These are phyloP conservation scores for Fusarium dimerum DNA, from an alignment of 2,329 filamentous ascomycete genomes.

Conservation along the genomic window DNA sequence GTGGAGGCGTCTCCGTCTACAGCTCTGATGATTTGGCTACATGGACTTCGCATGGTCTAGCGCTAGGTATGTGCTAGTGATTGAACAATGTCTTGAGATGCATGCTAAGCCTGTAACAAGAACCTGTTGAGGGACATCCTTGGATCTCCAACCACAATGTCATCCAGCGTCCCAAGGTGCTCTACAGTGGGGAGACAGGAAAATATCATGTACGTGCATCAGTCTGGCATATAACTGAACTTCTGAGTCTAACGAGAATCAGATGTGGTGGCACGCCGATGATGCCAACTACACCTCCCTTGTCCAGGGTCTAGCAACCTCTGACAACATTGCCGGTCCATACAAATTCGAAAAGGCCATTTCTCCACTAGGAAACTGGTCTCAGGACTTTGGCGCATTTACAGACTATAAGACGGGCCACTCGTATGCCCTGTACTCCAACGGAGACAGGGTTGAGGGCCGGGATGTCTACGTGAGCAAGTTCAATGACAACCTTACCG, in stretches of 20 bases:
- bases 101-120: conserved; percentile 23
- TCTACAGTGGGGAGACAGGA: conserved; percentile 53
- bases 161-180: conserved; percentile 64
- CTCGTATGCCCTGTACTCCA: conserved; percentile 60
- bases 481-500: conserved; percentile 54
- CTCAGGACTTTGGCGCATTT: conserved; percentile 62
- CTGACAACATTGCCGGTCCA: conserved; percentile 53
- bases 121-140: conserved; percentile 54
- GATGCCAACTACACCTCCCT: conserved; percentile 57
- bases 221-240: fast-evolving
- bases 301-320: conserved; percentile 56
- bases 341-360: conserved; percentile 56
- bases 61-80: conserved; percentile 43
- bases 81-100: fast-evolving
- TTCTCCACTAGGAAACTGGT: conserved; percentile 61
- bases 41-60: conserved; percentile 58
- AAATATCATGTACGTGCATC: conserved; percentile 54
- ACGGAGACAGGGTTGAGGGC: conserved; percentile 55
- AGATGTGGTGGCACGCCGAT: conserved; percentile 64
- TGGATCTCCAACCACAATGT: conserved; percentile 57
- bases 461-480: conserved; percentile 58
- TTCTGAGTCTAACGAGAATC: conserved; percentile 7
- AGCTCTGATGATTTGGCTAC: conserved; percentile 62
- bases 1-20: conserved; percentile 61
- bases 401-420: conserved; percentile 59